These are phyloP conservation scores for Perilla frutescens DNA, from an alignment of 257 asterid genomes.

Conservation along the genomic window DNA sequence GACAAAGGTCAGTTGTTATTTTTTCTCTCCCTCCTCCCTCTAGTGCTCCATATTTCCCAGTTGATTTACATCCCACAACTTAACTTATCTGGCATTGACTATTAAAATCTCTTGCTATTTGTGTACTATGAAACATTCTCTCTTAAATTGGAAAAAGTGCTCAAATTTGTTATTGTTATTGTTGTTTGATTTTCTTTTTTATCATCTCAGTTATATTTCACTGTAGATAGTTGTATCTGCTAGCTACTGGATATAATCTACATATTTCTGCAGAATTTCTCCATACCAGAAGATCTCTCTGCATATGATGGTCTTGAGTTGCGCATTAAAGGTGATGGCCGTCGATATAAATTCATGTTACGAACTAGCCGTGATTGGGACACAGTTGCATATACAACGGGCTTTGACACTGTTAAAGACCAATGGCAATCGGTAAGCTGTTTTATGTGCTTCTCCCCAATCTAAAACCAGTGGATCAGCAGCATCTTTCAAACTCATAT, in stretches of 20 bases:
- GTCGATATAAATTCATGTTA: conserved; percentile 79
- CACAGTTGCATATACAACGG: conserved; percentile 77
- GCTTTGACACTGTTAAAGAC: conserved; percentile 83
- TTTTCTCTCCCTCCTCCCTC: conserved; percentile 6
- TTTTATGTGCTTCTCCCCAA: neutral
- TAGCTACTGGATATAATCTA: neutral
- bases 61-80: neutral
- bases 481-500: conserved; percentile 10
- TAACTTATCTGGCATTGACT: neutral
- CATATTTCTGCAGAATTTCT: conserved; percentile 66
- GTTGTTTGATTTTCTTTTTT: neutral
- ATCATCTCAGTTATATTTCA: neutral
- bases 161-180: neutral
- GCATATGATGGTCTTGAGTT: conserved; percentile 94
- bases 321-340: conserved; percentile 87
- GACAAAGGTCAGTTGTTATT: conserved; percentile 63
- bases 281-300: conserved; percentile 83
- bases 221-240: neutral
- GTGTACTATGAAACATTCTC: neutral
- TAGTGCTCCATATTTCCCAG: neutral
- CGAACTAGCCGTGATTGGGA: conserved; percentile 96
- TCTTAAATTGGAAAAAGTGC: neutral
- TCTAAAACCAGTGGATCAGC: neutral
- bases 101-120: neutral
- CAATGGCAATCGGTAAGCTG: conserved; percentile 88